A percentile compares a stretch with the other conserved stretches of the same genome.
These are phyloP conservation scores for Myxozyma vanderwaltii DNA, from an alignment of 805 yeast species.

Conservation along the genomic window DNA sequence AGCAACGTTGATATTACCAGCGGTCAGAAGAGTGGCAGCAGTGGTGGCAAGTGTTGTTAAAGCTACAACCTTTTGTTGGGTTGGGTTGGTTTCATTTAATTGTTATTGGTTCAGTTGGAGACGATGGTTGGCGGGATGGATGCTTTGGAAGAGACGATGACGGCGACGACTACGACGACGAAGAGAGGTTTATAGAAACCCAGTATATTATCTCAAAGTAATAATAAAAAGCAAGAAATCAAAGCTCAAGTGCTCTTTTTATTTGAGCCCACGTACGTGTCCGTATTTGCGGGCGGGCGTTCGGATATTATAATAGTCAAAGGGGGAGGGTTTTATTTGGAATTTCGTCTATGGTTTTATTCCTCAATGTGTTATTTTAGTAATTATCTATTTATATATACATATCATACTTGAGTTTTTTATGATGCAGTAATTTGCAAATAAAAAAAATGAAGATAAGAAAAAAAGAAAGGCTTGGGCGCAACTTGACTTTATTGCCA, in stretches of 20 bases:
- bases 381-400: not conserved
- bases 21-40: slow-evolving; percentile 26
- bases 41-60: slow-evolving; percentile 43
- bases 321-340: not conserved
- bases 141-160: too few species aligned
- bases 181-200: slow-evolving; percentile 1
- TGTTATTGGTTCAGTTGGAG: not conserved
- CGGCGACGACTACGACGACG: too few species aligned
- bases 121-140: not conserved
- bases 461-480: too few species aligned
- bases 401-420: not conserved
- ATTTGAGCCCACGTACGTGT: not conserved
- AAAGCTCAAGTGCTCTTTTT: too few species aligned
- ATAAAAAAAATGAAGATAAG: too few species aligned
- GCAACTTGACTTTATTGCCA: not conserved
- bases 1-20: slow-evolving; percentile 40
- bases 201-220: not conserved
- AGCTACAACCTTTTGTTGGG: not conserved
- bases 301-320: slow-evolving; percentile 1
- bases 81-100: not conserved
- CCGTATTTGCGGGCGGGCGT: slow-evolving; percentile 1
- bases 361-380: not conserved
- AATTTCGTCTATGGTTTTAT: not conserved
- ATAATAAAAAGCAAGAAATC: not conserved
- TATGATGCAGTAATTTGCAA: not conserved